These are phyloP conservation scores for Trichomonascaceae sp. DNA, from an alignment of 1,139 yeast genomes.

Conservation along the genomic window DNA sequence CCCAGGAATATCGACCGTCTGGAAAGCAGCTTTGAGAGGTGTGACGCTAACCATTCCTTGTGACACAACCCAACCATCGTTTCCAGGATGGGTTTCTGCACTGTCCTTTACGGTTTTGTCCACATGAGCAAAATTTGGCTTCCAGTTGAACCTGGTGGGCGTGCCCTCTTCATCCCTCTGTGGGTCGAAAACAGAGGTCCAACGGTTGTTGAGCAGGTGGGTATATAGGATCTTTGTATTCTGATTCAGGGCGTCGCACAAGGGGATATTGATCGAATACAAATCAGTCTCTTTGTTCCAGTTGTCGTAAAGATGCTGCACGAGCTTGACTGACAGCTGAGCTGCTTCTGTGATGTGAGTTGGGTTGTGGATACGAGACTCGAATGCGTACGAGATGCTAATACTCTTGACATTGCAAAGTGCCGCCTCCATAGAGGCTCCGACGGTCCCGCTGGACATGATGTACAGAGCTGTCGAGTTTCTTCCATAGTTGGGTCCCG, in stretches of 20 bases:
- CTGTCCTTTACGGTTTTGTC: constrained; percentile 46
- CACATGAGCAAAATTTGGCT: constrained; percentile 65
- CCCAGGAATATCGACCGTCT: constrained; percentile 45
- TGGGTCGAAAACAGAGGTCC: constrained; percentile 50
- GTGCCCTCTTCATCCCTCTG: constrained; percentile 8
- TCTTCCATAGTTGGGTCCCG: constrained; percentile 94
- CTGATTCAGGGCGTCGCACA: constrained; percentile 37
- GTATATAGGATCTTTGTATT: constrained; percentile 57
- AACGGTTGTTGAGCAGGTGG: constrained; percentile 63
- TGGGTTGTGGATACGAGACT: constrained; percentile 39
- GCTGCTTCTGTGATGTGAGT: constrained; percentile 54
- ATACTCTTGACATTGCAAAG: constrained; percentile 63
- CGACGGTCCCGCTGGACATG: constrained; percentile 90
- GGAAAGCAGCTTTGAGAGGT: constrained; percentile 67
- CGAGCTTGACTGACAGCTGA: constrained; percentile 46
- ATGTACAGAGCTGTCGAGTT: constrained; percentile 85
- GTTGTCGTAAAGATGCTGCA: constrained; percentile 41
- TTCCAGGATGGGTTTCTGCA: constrained; percentile 24
- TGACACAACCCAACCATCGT: constrained; percentile 36
- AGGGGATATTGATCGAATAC: constrained; percentile 76
- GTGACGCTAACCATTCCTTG: constrained; percentile 47
- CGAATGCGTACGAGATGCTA: constrained; percentile 76
- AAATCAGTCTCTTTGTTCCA: constrained; percentile 53
- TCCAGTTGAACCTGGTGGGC: constrained; percentile 49
- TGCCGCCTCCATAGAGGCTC: constrained; percentile 93